Percentiles rank a stretch among this genome's conserved stretches.
Conservation (phyloP, 2,329 filamentous ascomycete genomes). For the Colletotrichum higginsianum region DNA sequence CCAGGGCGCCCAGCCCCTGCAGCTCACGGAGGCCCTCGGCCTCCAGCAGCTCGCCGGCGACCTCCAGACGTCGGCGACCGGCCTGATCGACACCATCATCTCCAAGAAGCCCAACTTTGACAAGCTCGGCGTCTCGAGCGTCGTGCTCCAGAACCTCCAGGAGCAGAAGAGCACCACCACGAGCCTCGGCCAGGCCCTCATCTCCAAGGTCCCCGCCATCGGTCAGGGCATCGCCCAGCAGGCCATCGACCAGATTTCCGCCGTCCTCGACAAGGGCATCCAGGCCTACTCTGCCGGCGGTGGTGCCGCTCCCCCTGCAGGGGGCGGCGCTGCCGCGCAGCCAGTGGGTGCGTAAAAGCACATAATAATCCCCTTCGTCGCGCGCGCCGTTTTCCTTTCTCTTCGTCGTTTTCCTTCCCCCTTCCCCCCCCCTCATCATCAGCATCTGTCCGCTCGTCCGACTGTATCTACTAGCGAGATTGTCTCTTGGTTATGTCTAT, state of each 20-base stretch:
- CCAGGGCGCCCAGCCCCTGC: slow-evolving; percentile 43
- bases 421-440: slow-evolving; percentile 1
- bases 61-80: slow-evolving; percentile 44
- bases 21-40: slow-evolving; percentile 45
- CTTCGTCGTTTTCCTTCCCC: not conserved
- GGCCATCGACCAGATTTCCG: slow-evolving; percentile 45
- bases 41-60: slow-evolving; percentile 43
- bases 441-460: not conserved
- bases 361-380: slow-evolving; percentile 6
- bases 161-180: slow-evolving; percentile 43
- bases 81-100: slow-evolving; percentile 42
- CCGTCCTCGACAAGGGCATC: slow-evolving; percentile 45
- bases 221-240: slow-evolving; percentile 48
- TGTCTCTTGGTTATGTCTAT: not conserved
- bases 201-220: slow-evolving; percentile 48
- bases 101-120: slow-evolving; percentile 48
- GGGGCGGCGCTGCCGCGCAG: not conserved
- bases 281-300: slow-evolving; percentile 30
- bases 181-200: slow-evolving; percentile 45
- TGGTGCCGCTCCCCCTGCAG: slow-evolving; percentile 3
- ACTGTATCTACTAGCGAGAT: no score
- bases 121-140: slow-evolving; percentile 45
- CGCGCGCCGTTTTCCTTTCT: not conserved
- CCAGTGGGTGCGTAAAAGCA: slow-evolving; percentile 36
- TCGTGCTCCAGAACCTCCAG: slow-evolving; percentile 45